Base-by-base conservation (phyloP, 2,329 filamentous ascomycete genomes). In the Talaromyces sp. region DNA sequence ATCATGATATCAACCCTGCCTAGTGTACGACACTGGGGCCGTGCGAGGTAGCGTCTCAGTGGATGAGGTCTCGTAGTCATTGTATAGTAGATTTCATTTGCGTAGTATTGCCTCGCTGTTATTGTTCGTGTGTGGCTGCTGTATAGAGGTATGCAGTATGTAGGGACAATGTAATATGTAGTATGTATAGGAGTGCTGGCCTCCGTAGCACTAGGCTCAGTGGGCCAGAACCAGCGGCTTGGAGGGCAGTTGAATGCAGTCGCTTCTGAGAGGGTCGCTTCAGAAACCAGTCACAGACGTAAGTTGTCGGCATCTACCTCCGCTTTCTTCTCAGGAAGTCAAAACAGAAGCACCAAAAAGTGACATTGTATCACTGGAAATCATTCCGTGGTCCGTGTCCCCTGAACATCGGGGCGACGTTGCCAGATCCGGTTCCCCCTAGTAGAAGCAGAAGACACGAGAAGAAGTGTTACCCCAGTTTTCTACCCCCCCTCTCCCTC, bases 371-470 rank as follows among this genome's bases (percentile, higher is more conserved):
- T 41, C 44, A 37, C 37, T 35, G 14, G 20, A 42, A 49, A 17
- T 6, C 14, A 42, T 42, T 33, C 42, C 14, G 52, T 61, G 61
- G 61, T 60, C 61, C 61, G 61, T 63, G 60, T 62, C 60, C 60
- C 49, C 57, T 60, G 55, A 58, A 57, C 59, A 6, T 35, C 32
- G 60, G 60, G 55, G 55, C 59, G 52, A 61, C 59, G 55, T 63
- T 62, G 58, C 61, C 61, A 64, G 56, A 62, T 64, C 58, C 60
- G 58, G 60, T 41, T 46, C 53, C 37, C 36, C 29, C 35, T 41
- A 49, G 35, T 22, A 49, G 45, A 51, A 46, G 7, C 19, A 44
- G 17, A 44, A 9, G 5, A 27, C 24, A 5, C 5, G 4, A 27
- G 9, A 5, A 27, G 24, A 27, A 4, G 52, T 54, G 48, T 54